Percentiles rank a stretch among this genome's conserved stretches.
Conservation (phyloP, 1,139 yeast genomes). For the Hyphopichia pseudoburtonii region DNA sequence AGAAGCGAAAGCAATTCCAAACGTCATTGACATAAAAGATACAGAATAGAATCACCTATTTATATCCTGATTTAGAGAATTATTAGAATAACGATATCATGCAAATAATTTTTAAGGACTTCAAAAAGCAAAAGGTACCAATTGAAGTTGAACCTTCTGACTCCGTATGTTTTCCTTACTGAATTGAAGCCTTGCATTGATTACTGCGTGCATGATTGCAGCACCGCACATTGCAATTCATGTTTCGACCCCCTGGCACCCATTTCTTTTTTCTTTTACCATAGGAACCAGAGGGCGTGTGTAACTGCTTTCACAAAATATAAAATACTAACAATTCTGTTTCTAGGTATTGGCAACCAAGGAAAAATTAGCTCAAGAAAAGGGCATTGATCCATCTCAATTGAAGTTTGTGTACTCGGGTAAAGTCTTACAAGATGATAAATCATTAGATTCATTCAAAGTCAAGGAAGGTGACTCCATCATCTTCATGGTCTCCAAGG, state of each 20-base stretch:
- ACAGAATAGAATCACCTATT: too few species aligned
- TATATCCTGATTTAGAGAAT: too few species aligned
- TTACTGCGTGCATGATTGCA: too few species aligned
- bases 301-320: too few species aligned
- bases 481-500: conserved; percentile 80
- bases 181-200: too few species aligned
- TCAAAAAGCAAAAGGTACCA: conserved; percentile 86
- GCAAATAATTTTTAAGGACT: conserved; percentile 86
- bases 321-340: conserved; percentile 13
- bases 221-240: too few species aligned
- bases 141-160: conserved; percentile 72
- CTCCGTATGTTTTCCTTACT: conserved; percentile 65
- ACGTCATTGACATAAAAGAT: too few species aligned
- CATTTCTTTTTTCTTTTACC: too few species aligned
- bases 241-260: too few species aligned
- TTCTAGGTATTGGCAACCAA: conserved; percentile 63
- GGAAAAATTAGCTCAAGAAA: conserved; percentile 66
- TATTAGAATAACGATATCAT: too few species aligned
- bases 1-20: too few species aligned
- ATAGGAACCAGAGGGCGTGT: too few species aligned
- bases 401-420: conserved; percentile 92
- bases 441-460: conserved; percentile 67
- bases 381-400: conserved; percentile 70
- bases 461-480: conserved; percentile 89
- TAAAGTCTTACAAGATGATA: conserved; percentile 83